These are phyloP conservation scores for Cryptococcus neoformans DNA, from an alignment of 1,284 basidiomycete species.

Conservation along the genomic window DNA sequence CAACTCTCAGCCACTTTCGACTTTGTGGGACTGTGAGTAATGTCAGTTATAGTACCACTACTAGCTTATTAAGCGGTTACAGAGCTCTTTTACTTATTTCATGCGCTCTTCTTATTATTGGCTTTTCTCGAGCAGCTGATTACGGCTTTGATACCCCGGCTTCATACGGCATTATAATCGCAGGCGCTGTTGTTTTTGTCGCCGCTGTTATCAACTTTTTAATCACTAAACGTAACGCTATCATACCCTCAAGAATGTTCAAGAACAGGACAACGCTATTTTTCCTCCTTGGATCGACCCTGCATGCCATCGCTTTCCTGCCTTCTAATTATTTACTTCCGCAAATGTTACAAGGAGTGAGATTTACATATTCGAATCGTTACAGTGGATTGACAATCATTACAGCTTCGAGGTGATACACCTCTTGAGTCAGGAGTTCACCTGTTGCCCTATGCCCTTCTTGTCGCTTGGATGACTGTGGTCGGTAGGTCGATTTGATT, in stretches of 20 bases:
- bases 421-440: constrained; percentile 31
- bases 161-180: constrained; percentile 69
- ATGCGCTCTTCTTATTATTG: constrained; percentile 71
- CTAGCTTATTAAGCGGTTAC: constrained; percentile 1
- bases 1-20: constrained; percentile 42
- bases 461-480: constrained; percentile 29
- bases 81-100: constrained; percentile 63
- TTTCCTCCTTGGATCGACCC: constrained; percentile 33
- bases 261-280: constrained; percentile 39
- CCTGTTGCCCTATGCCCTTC: constrained; percentile 30
- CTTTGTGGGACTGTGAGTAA: constrained; percentile 35
- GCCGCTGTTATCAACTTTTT: constrained; percentile 63
- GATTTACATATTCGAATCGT: neutral
- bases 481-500: constrained; percentile 15
- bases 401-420: constrained; percentile 21
- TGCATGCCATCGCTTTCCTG: constrained; percentile 36
- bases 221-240: constrained; percentile 68
- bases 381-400: neutral
- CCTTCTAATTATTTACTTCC: constrained; percentile 32
- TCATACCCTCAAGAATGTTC: constrained; percentile 55
- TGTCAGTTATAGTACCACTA: neutral
- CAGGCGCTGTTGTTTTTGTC: constrained; percentile 63
- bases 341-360: constrained; percentile 36
- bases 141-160: constrained; percentile 49
- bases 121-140: constrained; percentile 57